phyloP scores from a whole-genome alignment of 441 rosid species.

The Euphorbia celastroides region DNA sequence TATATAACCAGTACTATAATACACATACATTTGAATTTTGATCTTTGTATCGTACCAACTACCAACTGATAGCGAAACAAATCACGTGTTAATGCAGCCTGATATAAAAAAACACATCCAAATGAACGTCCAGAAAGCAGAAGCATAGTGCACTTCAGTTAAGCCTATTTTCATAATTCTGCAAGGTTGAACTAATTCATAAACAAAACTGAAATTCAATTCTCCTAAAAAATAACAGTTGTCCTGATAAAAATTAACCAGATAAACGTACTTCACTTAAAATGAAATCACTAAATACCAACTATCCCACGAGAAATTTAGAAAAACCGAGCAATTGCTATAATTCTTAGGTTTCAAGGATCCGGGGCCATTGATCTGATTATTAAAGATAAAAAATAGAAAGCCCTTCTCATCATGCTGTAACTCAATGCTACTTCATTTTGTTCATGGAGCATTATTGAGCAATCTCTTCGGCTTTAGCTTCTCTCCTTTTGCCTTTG shows the following conservation, averaged over 20 bases:
- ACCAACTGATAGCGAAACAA: not conserved
- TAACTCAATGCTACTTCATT: slow-evolving; percentile 12
- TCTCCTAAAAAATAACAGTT: not conserved
- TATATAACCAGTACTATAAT: too few relatives aligned
- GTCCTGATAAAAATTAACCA: not conserved
- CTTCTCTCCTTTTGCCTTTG: slow-evolving; percentile 53
- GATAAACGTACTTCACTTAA: not conserved
- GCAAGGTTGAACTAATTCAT: too few relatives aligned
- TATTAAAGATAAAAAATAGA: not conserved
- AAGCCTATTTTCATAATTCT: not conserved
- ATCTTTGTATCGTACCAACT: not conserved
- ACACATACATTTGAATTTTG: not conserved
- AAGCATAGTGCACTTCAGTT: too few relatives aligned
- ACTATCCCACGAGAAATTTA: not conserved
- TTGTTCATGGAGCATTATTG: slow-evolving; percentile 1
- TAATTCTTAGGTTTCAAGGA: slow-evolving; percentile 7
- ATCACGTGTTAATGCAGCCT: too few relatives aligned
- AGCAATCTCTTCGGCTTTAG: slow-evolving; percentile 26
- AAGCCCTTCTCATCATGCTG: slow-evolving; percentile 9
- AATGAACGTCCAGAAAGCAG: too few relatives aligned
- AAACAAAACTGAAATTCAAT: not conserved
- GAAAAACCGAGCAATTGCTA: not conserved
- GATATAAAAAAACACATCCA: too few relatives aligned
- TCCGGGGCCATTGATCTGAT: slow-evolving; percentile 1
- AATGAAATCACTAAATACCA: not conserved